Percentiles rank a stretch among this genome's conserved stretches.
These are phyloP conservation scores for Phytophthora pinifolia DNA, from an alignment of 352 stramenopile genomes.

Conservation along the genomic window DNA sequence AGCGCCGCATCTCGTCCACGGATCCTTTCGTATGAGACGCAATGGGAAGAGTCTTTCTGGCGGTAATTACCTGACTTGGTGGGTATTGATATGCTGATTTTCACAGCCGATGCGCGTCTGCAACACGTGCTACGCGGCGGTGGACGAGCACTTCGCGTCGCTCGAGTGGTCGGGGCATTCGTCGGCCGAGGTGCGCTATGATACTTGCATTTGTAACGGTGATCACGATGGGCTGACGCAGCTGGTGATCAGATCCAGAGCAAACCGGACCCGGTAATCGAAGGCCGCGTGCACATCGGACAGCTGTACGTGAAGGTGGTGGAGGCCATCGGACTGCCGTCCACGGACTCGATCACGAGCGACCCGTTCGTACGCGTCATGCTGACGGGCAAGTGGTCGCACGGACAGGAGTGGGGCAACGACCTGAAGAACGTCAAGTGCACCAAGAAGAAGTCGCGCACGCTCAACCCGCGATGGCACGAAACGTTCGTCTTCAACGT, in stretches of 20 bases:
- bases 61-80: conserved; percentile 15
- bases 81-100: conserved; percentile 2
- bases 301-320: conserved; percentile 89
- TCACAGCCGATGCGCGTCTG: conserved; percentile 83
- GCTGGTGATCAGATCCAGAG: conserved; percentile 44
- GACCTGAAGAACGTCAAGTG: conserved; percentile 82
- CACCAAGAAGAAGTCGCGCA: conserved; percentile 87
- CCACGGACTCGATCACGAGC: conserved; percentile 87
- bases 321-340: conserved; percentile 80
- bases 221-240: not conserved
- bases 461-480: conserved; percentile 84
- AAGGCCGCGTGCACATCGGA: conserved; percentile 81
- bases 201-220: not conserved
- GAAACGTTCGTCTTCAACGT: conserved; percentile 90
- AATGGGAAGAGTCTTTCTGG: not conserved
- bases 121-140: conserved; percentile 81
- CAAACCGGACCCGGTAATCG: conserved; percentile 76
- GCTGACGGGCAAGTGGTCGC: conserved; percentile 84
- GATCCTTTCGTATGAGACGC: conserved; percentile 71
- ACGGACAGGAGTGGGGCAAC: conserved; percentile 82
- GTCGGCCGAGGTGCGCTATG: conserved; percentile 47
- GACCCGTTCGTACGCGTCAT: conserved; percentile 86
- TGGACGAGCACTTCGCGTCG: conserved; percentile 85
- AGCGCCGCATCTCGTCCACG: conserved; percentile 75
- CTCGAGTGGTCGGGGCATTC: conserved; percentile 84